A percentile compares a stretch with the other conserved stretches of the same genome.
Conservation (phyloP, 768 basidiomycete genomes). For the Xerocomus potaroensis region DNA sequence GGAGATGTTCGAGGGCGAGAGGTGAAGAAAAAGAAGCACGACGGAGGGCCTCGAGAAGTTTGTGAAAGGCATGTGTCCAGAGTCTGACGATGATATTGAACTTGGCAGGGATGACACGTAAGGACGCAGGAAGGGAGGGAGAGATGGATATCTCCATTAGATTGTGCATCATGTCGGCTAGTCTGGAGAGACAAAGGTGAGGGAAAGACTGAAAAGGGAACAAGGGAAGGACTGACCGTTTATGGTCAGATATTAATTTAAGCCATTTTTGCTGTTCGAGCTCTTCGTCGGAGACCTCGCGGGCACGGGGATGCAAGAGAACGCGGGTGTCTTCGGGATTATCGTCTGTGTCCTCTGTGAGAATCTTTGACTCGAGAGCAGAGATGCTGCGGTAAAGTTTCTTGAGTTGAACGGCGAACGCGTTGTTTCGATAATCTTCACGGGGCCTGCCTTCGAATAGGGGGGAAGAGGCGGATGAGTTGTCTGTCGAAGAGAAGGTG, state of each 20-base stretch:
- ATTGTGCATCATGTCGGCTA: conserved; percentile 88
- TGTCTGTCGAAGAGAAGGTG: conserved; percentile 75
- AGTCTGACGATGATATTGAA: conserved; percentile 94
- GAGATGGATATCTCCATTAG: conserved; percentile 82
- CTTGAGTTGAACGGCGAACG: conserved; percentile 73
- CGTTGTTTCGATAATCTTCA: conserved; percentile 58
- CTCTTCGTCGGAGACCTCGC: conserved; percentile 45
- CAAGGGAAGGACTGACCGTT: conserved; percentile 53
- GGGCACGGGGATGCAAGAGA: conserved; percentile 31
- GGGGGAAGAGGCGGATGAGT: conserved; percentile 67
- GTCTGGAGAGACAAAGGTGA: conserved; percentile 41
- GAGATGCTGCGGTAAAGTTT: conserved; percentile 80
- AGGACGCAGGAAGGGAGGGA: conserved; percentile 80
- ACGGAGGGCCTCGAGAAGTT: conserved; percentile 85
- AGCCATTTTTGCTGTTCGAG: conserved; percentile 74
- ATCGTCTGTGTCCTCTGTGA: conserved; percentile 56
- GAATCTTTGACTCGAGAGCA: conserved; percentile 70
- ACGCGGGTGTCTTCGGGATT: conserved; percentile 39
- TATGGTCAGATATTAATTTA: conserved; percentile 72
- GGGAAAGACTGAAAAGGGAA: not conserved
- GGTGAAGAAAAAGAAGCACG: conserved; percentile 66
- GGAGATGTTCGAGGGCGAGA: conserved; percentile 82
- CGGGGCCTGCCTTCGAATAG: conserved; percentile 55
- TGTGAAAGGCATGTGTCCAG: conserved; percentile 90
- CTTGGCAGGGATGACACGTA: conserved; percentile 85